Evolutionary conservation across 2,329 filamentous ascomycete genomes (phyloP), one percentile per base, ranked within the genome.

Genomic region (Neonectria ditissima): DNA sequence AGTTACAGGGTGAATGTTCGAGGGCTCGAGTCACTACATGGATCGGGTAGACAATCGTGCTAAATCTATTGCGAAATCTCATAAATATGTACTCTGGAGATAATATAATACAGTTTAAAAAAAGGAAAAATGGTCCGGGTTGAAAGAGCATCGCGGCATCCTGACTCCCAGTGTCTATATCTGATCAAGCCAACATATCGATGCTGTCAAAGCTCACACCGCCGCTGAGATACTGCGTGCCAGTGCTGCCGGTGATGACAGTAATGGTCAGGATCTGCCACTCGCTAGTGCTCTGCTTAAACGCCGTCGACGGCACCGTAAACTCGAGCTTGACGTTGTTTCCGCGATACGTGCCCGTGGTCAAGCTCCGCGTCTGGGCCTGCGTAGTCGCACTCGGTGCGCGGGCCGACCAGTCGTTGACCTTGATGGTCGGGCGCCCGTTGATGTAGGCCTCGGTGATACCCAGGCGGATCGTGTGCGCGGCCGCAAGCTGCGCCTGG

Each of bases 391-490:
- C 74, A 2, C 66, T 59, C 7, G 75, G 72, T 0, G 75, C 47
- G 2, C 62, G 28, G n/a, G 70, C 73, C 6, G 68, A 63, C 76
- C 73, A 78, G 41, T 59, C 59, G 56, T 78, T 78, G 32, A 77
- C 74, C 9, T 58, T 67, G 43, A 77, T 75, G 34, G 70, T 71
- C 0, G 75, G 76, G 4, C 76, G 74, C 8, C 74, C 75, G 53
- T 67, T 68, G 58, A 76, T 74, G 59, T 73, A 76, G 8, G 69
- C 75, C 61, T 77, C 70, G 1, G 76, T 78, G 39, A 77, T 73
- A 7, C 75, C 75, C 28, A 78, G 69, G 26, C 76, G 71, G 32
- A 77, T 51, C 1, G 59, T 74, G 59, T 77, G 71, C 7, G 67
- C 70, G 13, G 66, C 45, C 2, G 66, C 60, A 1, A 76, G 70